These are phyloP conservation scores for Mycena filopes DNA, from an alignment of 768 basidiomycete genomes.

Conservation along the genomic window DNA sequence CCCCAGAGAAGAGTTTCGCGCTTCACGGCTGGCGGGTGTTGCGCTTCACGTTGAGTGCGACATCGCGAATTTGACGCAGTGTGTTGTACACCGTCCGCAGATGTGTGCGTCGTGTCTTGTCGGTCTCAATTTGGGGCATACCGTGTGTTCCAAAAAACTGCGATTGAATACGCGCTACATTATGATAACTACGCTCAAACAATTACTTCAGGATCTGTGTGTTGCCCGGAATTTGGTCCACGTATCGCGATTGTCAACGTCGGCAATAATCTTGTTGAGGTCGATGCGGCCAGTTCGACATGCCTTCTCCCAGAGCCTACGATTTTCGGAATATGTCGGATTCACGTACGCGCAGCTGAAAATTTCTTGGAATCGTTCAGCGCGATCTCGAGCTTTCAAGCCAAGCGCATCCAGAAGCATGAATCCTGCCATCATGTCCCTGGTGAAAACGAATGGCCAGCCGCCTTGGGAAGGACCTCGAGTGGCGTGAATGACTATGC, in stretches of 20 bases:
- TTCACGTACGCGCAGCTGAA: neutral
- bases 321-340: neutral
- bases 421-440: conserved; percentile 1
- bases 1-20: no score
- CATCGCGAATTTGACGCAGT: no score
- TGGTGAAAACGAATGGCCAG: neutral
- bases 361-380: neutral
- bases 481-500: neutral
- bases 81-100: no score
- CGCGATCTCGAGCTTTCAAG: neutral
- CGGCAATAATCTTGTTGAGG: neutral
- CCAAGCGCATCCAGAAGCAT: neutral
- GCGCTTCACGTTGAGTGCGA: no score
- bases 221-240: neutral
- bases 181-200: no score
- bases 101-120: no score
- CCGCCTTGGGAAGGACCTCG: neutral
- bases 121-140: no score
- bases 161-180: no score
- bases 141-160: no score
- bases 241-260: neutral
- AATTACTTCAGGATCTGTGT: no score
- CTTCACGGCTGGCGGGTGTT: no score
- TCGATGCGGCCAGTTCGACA: neutral
- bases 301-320: neutral